These are phyloP conservation scores for Euryodendron excelsum DNA, from an alignment of 148 eudicot genomes.

Conservation along the genomic window DNA sequence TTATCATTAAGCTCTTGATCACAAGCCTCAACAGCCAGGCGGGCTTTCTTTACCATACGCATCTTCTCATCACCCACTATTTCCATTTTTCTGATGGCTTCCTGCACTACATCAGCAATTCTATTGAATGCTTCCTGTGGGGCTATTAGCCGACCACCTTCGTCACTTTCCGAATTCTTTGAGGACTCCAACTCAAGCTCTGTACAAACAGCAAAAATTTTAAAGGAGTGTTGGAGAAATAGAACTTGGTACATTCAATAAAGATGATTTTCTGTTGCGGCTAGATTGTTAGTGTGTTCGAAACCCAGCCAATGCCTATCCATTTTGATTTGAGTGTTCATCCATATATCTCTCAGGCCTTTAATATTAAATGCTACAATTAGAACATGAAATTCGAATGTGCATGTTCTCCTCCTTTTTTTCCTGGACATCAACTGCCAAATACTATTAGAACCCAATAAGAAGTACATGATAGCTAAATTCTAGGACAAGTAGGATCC, in stretches of 20 bases:
- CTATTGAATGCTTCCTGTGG: conserved; percentile 67
- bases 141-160: conserved; percentile 44
- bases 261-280: neutral
- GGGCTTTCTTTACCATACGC: conserved; percentile 61
- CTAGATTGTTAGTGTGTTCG: neutral
- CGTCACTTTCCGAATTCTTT: conserved; percentile 43
- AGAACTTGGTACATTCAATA: neutral
- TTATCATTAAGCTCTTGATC: conserved; percentile 63
- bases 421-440: neutral
- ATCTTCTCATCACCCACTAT: conserved; percentile 63
- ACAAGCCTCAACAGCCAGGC: conserved; percentile 56
- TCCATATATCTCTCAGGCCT: neutral
- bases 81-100: conserved; percentile 70
- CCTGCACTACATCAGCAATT: conserved; percentile 65
- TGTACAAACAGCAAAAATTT: conserved; percentile 14
- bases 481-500: too few species aligned
- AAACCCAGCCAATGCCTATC: neutral
- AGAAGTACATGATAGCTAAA: too few species aligned
- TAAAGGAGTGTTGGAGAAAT: neutral
- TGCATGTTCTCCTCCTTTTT: neutral
- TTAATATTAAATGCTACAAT: neutral
- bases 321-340: neutral
- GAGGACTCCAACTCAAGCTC: conserved; percentile 50
- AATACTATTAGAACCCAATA: too few species aligned
- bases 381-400: neutral